Evolutionary conservation across 1,139 yeast species (phyloP), one percentile per base, ranked within the genome.

Genomic region (Candida dubliniensis): DNA sequence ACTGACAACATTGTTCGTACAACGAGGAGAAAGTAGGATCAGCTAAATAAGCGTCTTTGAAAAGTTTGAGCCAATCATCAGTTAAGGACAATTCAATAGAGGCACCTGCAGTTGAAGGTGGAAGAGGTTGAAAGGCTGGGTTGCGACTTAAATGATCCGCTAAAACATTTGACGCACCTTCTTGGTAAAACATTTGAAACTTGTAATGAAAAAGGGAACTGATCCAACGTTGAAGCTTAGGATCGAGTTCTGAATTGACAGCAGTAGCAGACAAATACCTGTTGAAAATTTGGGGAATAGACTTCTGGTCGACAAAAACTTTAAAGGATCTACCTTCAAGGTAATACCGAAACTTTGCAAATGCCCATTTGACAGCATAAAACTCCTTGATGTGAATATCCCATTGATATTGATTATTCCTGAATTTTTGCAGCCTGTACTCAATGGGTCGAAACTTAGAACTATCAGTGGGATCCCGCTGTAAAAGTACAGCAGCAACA

Each of bases 151-250:
- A 25, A 10, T 25, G 29, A 25, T 25, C 29, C 7, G 29, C 29
- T 8, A 25, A 10, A 25, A 25, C 29, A 25, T 25, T 25, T 8
- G 7, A 7, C 7, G 29, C 29, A 25, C 29, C 29, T 8, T 7
- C 29, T 8, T 25, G 29, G 10, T 8, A 25, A 25, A 25, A 10
- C 29, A 25, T 25, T 25, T 25, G 29, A 15, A 33, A 33, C 36
- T 18, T 33, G 36, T 12, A 33, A 24, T 33, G 36, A 11, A 33
- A 33, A 11, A 33, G 13, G 7, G 13, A 12, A 6, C 24, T 24
- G 8, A 33, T 33, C 36, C 36, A 33, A 33, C 36, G 36, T 14
- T 33, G 25, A 14, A 33, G 23, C 14, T 33, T 33, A 12, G 36
- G 36, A 33, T 33, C 23, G 7, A 33, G 14, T 14, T 33, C 36